Base-by-base conservation (phyloP, 257 asterid genomes). In the Vinca minor region DNA sequence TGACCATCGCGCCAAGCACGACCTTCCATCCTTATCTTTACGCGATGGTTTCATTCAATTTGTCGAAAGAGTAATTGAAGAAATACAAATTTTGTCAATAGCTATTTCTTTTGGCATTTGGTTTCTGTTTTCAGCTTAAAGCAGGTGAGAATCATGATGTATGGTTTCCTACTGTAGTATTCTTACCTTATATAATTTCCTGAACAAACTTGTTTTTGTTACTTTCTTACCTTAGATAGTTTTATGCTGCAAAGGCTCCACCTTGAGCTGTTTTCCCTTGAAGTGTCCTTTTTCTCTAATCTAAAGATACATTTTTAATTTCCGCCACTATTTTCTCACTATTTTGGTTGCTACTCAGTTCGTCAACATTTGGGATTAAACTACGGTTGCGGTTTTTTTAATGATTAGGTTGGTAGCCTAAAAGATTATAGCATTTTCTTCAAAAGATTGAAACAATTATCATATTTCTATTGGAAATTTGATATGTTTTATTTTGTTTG, bases 161-260 rank as follows among this genome's bases (percentile, higher is more conserved):
- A 1, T 59, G n/a, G 23, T 23, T 36, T 8, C n/a, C 50, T 39
- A 1, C n/a, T 7, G 8, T 0, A 13, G 21, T 23, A 2, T 61
- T 23, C n/a, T n/a, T n/a, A n/a, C n/a, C n/a, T n/a, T n/a, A n/a
- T n/a, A n/a, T n/a, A n/a, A n/a, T n/a, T n/a, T n/a, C n/a, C n/a
- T n/a, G n/a, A n/a, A n/a, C n/a, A n/a, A n/a, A n/a, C n/a, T n/a
- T n/a, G n/a, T n/a, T 0, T 35, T 20, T 36, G 13, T 38, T 59
- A 4, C 20, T 59, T n/a, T n/a, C n/a, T n/a, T n/a, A n/a, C n/a
- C 50, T 60, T 39, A 29, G 52, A 60, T 60, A 25, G 48, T 36
- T 23, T 25, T 23, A 25, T 14, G 21, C 23, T 25, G 23, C 35
- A 13, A 39, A 21, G 50, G 10, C 10, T 60, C 25, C 49, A 23